phyloP scores from a whole-genome alignment of 176 grass and related monocot species.

The Oryza rufipogon region DNA sequence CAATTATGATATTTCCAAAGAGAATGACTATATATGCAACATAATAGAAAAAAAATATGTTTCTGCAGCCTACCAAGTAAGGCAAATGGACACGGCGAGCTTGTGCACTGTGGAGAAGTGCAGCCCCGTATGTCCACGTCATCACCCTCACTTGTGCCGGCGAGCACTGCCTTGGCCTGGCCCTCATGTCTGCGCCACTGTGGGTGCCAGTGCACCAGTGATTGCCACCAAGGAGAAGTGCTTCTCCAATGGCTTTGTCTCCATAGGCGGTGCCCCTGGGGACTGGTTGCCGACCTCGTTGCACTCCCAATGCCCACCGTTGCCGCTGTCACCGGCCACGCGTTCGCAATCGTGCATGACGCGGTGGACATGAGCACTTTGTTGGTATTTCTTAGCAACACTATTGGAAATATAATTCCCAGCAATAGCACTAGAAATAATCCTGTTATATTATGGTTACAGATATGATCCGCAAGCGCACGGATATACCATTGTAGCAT shows the following conservation, averaged over 20 bases:
- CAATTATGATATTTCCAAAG: neutral
- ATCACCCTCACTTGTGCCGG: constrained; percentile 56
- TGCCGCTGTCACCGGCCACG: constrained; percentile 59
- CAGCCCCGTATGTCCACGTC: constrained; percentile 25
- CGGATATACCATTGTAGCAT: no score
- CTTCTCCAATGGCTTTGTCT: constrained; percentile 66
- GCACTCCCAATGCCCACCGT: constrained; percentile 67
- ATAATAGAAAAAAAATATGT: no score
- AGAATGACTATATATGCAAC: neutral
- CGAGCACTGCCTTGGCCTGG: constrained; percentile 58
- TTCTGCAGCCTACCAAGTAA: no score
- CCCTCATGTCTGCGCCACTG: constrained; percentile 35
- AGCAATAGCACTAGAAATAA: no score
- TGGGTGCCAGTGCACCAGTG: constrained; percentile 42
- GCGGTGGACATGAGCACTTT: no score
- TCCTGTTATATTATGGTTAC: no score
- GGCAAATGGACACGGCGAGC: no score
- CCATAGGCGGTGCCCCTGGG: constrained; percentile 34
- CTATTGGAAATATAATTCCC: no score
- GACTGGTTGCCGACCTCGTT: constrained; percentile 53
- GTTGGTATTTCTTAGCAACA: no score
- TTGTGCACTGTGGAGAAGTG: no score
- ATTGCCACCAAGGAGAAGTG: constrained; percentile 53
- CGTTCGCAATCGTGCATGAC: neutral
- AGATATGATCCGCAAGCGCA: no score